Conservation (phyloP, 495 filamentous ascomycete species). For the Neurospora tetrasperma region DNA sequence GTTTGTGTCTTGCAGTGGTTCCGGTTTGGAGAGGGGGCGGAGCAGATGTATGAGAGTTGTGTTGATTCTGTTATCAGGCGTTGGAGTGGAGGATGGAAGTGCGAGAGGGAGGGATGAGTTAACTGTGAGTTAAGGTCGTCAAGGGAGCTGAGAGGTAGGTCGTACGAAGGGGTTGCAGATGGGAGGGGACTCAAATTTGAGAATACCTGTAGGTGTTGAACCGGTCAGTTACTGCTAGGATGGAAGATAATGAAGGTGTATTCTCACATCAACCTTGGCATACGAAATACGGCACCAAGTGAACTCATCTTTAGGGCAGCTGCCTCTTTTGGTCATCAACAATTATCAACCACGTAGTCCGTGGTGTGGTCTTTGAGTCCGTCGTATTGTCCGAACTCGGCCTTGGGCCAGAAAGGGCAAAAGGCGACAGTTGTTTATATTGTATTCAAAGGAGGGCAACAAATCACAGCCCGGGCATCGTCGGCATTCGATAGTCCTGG, state of each 20-base stretch:
- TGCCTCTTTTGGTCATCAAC: neutral
- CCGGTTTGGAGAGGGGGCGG: slow-evolving; percentile 52
- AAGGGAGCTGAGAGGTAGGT: neutral
- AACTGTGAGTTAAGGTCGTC: too few species aligned
- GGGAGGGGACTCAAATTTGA: neutral
- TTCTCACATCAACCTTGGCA: neutral
- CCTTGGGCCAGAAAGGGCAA: neutral
- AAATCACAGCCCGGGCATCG: neutral
- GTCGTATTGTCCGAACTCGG: neutral
- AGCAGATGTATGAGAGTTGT: slow-evolving; percentile 62
- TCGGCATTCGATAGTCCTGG: neutral
- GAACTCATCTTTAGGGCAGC: neutral
- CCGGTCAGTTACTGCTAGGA: too few species aligned
- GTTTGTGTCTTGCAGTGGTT: slow-evolving; percentile 48
- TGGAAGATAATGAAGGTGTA: neutral
- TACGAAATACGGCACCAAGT: neutral
- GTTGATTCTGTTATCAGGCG: slow-evolving; percentile 42
- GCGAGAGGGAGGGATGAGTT: neutral
- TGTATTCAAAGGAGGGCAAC: neutral
- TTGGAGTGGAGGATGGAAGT: too few species aligned
- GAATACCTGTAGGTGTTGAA: too few species aligned
- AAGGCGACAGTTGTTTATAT: neutral
- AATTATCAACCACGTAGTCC: neutral
- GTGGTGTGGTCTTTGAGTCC: neutral
- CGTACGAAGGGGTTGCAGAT: neutral